A percentile compares a stretch with the other conserved stretches of the same genome.
phyloP scores from a whole-genome alignment of 495 filamentous ascomycete genomes.

The Lasiosphaeria miniovina region DNA sequence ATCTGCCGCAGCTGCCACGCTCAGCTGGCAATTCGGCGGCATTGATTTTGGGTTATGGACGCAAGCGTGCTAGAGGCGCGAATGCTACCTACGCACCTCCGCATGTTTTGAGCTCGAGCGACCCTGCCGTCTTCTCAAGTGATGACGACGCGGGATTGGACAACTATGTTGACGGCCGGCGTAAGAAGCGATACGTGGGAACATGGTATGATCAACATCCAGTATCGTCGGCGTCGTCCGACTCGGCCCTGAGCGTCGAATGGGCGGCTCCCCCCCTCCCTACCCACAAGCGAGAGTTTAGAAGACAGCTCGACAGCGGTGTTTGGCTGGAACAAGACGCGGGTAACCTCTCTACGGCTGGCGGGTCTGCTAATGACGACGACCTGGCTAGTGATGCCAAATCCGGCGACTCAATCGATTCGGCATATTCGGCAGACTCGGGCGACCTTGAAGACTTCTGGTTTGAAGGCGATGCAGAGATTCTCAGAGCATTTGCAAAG shows the following conservation, averaged over 20 bases:
- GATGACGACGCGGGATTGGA: slow-evolving; percentile 74
- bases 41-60: slow-evolving; percentile 20
- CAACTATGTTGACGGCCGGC: slow-evolving; percentile 57
- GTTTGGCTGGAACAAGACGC: slow-evolving; percentile 63
- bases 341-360: slow-evolving; percentile 38
- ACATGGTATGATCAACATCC: slow-evolving; percentile 67
- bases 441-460: no score
- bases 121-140: slow-evolving; percentile 74
- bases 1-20: slow-evolving; percentile 41
- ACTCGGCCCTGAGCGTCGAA: slow-evolving; percentile 33
- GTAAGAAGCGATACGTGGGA: slow-evolving; percentile 60
- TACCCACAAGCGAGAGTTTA: slow-evolving; percentile 54
- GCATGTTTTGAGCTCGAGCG: slow-evolving; percentile 54
- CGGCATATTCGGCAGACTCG: no score
- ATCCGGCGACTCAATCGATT: not conserved
- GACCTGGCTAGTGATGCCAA: slow-evolving; percentile 18
- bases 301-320: slow-evolving; percentile 71
- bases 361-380: slow-evolving; percentile 44
- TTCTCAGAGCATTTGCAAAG: no score
- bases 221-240: slow-evolving; percentile 38
- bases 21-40: slow-evolving; percentile 28
- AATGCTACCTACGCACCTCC: slow-evolving; percentile 18
- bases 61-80: slow-evolving; percentile 34
- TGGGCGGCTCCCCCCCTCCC: slow-evolving; percentile 24
- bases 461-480: no score